Evolutionary conservation across 129 eudicot species (phyloP), one percentile per base, ranked within the genome.

Genomic region (Oenanthe sinensis): DNA sequence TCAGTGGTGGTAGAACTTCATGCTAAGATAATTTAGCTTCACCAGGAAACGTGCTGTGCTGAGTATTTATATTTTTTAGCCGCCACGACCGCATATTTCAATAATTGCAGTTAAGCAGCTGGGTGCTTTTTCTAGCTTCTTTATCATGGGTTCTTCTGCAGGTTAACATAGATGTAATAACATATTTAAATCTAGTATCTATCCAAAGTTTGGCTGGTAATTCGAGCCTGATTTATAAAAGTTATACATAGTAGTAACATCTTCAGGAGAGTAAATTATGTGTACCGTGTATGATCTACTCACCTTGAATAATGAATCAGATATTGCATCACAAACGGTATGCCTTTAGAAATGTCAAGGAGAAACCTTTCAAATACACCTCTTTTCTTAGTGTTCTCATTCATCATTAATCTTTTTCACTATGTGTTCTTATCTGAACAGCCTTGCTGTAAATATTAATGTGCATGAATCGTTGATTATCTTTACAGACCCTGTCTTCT

Each of bases 401-500:
- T 10, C 14, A n/a, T 63, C 14, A 28, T 6, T 63, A 63, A 63
- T 26, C 37, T 9, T 63, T 26, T 63, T 63, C 36, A 28, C 37
- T 28, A 28, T 65, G 40, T 65, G 19, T 28, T 65, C 5, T 8
- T 72, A 3, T 42, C n/a, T 40, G 14, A 22, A 20, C 60, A 4
- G 12, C 63, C 49, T 44, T 37, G 47, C 58, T 30, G 36, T 8
- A 24, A 5, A n/a, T 17, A 20, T 43, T 67, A 49, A 5, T 0
- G 16, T 15, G 24, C 36, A 47, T 45, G 22, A 49, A n/a, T 24
- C 36, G 8, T 48, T 36, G 2, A 65, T 48, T 54, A 48, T 4
- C 26, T 81, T 44, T 75, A 14, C 85, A 94, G 98, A 90, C 94
- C 80, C 78, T 94, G 84, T 91, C 98, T 24, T 91, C 96, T 63